Base-by-base conservation (phyloP, 371 early-diverging fungal species). In the Apophysomyces sp. region DNA sequence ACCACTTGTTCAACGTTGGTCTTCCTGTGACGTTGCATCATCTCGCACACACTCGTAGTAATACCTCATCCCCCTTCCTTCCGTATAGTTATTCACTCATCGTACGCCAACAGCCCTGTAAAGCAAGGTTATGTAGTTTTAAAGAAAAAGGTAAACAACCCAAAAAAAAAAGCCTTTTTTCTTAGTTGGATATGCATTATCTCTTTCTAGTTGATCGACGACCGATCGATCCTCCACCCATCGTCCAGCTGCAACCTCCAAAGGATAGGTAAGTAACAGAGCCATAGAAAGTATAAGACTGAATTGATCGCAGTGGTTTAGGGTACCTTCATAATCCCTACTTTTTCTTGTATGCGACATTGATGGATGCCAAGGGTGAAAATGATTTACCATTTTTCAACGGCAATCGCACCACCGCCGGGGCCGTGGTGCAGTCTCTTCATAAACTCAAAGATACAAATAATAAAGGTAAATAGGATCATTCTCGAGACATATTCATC, bases 51-150 rank as follows among this genome's bases (percentile, higher is more conserved):
- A 34, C 8, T 34, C 44, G 24, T 44, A 44, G 27, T 44, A 44
- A 44, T 44, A 26, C 24, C 24, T 44, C 24, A 44, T 26, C 44
- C 44, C 44, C 44, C 34, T 34, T 44, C 44, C 44, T 44, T 44
- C 44, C 44, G 16, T 44, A 44, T 44, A 44, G 44, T 44, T 44
- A 44, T 44, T 44, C 44, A 44, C 64, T 71, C 27, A 58, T 74
- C 29, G 76, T 85, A 28, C 73, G 74, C 21, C 86, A 85, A 59
- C 81, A 83, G 34, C 86, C 86, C 0, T 44, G 60, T 58, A 81
- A 77, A 53, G 86, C 83, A 26, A 64, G 83, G 30, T 72, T 82
- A 41, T 83, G 86, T 63, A 83, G 82, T 63, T 77, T 75, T 44
- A 80, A 79, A 59, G 86, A 85, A 41, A 77, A 81, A 78, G 84